Evolutionary conservation across 495 filamentous ascomycete species (phyloP), one percentile per base, ranked within the genome.

Genomic region (Terfezia claveryi): DNA sequence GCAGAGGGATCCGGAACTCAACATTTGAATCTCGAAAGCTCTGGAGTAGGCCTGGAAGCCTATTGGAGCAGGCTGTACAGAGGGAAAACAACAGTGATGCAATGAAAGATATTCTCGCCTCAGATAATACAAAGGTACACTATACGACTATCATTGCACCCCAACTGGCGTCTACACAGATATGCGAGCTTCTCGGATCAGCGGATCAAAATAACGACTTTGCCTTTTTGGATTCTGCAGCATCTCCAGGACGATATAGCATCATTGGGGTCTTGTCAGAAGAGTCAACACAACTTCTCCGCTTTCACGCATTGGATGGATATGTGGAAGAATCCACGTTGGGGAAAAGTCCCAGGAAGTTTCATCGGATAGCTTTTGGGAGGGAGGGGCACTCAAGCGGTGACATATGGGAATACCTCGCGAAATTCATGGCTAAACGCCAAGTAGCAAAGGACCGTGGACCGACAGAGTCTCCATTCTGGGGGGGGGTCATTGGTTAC

Each of bases 401-500:
- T 3, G 55, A 56, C 10, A 68, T 80, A 36, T 81, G 80, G 75
- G 59, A 69, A 1, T 71, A 77, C 36, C 59, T 83, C 5, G 72
- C 78, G 10, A 65, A 64, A 4, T 76, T 82, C 56, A 78, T 82
- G 69, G 68, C 76, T 44, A 64, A 69, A 55, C 71, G 69, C 49
- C 72, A 66, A 54, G 70, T 74, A 20, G 66, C 57, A 5, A 49
- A 69, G 1, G 53, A 59, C 2, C 4, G 12, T 14, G 20, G 70
- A 2, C 62, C 68, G 44, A 57, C 59, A 0, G 64, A 66, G 37
- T 67, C 69, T 44, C 88, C 72, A 2, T 98, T 98, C 62, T 80
- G 86, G 70, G 89, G 88, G 49, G 89, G 89, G 0, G 80, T 95
- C 51, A 76, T 95, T 67, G 91, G 91, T 0, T 94, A 82, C 62